Base-by-base conservation (phyloP, 768 basidiomycete genomes). In the Gymnopilus junonius region DNA sequence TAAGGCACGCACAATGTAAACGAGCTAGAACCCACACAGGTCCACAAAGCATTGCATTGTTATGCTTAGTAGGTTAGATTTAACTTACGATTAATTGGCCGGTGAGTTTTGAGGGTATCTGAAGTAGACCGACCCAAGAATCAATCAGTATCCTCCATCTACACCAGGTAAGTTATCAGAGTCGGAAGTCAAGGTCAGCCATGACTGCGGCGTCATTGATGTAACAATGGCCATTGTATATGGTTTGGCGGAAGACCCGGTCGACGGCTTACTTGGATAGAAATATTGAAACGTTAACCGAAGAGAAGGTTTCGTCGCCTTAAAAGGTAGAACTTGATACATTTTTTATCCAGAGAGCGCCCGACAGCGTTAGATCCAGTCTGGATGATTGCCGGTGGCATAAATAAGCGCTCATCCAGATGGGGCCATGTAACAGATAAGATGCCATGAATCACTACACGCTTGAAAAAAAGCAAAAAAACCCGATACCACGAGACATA, bases 401-500 rank as follows among this genome's bases (percentile, higher is more conserved):
- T 53, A 54, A 61, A 61, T 61, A 61, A 43, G 60, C 60, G 60
- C 60, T 61, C 60, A 15, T 42, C 40, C 17, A 35, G 51, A 20
- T 10, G n/a, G 48, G 14, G 27, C 17, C 27, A 4, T 27, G 27
- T 25, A 48, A 25, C 23, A 12, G 14, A 12, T 27, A 48, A 29
- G 4, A 48, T 11, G 8, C 45, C 6, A 27, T 29, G 11, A 14
- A 48, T 12, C 25, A 25, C 4, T 15, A 48, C 12, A 25, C 20
- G n/a, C 27, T 27, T 25, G 35, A 4, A 23, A 31, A 12, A 15
- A 3, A 17, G 12, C 4, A 14, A 11, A 40, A 39, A 23, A 15
- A 15, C 23, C 12, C 6, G 29, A 0, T 39, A n/a, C 12, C 21
- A 12, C 17, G 17, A n/a, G 21, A 2, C 35, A 25, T 17, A 4